These are phyloP conservation scores for Heimioporus retisporus DNA, from an alignment of 1,284 basidiomycete species.

Conservation along the genomic window DNA sequence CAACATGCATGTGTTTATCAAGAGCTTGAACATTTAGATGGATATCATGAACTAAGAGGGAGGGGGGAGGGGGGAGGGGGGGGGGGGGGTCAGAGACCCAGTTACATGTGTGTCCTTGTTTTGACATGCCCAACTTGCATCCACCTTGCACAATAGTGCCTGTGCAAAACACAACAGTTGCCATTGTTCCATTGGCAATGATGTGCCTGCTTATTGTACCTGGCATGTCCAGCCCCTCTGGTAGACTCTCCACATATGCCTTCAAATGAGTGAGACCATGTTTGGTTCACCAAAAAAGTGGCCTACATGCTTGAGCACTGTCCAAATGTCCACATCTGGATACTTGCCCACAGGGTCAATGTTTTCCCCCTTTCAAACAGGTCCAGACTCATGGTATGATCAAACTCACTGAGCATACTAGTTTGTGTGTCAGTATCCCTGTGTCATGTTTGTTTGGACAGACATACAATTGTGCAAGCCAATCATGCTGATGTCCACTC, in stretches of 20 bases:
- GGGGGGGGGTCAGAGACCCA: no score
- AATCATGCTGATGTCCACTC: conserved; percentile 85
- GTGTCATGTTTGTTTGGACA: no score
- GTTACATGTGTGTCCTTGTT: no score
- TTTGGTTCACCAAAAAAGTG: conserved; percentile 1
- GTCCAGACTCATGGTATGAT: conserved; percentile 90
- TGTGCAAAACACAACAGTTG: conserved; percentile 89
- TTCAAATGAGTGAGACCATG: conserved; percentile 59
- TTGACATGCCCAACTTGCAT: no score
- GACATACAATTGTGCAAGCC: conserved; percentile 84
- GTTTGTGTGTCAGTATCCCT: no score
- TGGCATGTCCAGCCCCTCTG: conserved; percentile 51
- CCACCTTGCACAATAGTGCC: conserved; percentile 46
- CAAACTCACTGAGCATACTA: conserved; percentile 80
- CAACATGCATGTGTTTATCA: no score
- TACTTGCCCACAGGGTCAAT: conserved; percentile 82
- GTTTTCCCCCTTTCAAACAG: conserved; percentile 91
- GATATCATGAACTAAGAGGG: no score
- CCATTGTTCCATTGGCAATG: conserved; percentile 87
- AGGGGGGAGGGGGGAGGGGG: no score
- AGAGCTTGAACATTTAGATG: no score
- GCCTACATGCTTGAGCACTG: conserved; percentile 77
- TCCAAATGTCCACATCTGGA: conserved; percentile 86
- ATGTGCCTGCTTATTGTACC: conserved; percentile 84
- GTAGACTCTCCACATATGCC: conserved; percentile 77